A percentile compares a stretch with the other conserved stretches of the same genome.
phyloP scores from a whole-genome alignment of 2,329 filamentous ascomycete genomes.

The Neonectria hederae region DNA sequence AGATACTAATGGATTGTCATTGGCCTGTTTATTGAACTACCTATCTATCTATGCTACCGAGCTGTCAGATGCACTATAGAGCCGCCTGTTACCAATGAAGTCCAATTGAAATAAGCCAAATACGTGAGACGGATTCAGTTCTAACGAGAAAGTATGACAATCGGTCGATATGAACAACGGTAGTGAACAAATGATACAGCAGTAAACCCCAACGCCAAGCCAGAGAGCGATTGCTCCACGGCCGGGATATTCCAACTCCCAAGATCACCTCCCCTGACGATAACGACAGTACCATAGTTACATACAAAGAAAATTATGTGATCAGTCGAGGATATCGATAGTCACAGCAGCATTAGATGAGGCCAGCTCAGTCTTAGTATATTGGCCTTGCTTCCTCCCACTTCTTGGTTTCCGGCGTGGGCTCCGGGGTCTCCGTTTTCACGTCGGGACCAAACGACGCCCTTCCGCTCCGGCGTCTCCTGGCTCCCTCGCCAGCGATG shows the following conservation, averaged over 20 bases:
- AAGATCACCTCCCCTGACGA: constrained; percentile 17
- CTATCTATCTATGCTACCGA: neutral
- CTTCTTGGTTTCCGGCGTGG: constrained; percentile 45
- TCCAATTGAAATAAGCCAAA: neutral
- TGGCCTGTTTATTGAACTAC: neutral
- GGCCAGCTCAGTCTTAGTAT: constrained; percentile 45
- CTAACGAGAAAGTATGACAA: constrained; percentile 11
- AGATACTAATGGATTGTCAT: constrained; percentile 1
- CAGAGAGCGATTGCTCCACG: constrained; percentile 22
- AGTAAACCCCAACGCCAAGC: constrained; percentile 36
- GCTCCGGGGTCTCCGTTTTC: constrained; percentile 48
- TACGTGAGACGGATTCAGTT: constrained; percentile 1
- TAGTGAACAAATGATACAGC: constrained; percentile 29
- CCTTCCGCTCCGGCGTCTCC: constrained; percentile 62
- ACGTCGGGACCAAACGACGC: constrained; percentile 57
- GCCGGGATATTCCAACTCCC: constrained; percentile 28
- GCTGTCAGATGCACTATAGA: neutral
- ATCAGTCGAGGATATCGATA: constrained; percentile 19
- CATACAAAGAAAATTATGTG: constrained; percentile 29
- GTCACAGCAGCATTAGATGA: constrained; percentile 14
- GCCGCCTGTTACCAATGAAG: neutral
- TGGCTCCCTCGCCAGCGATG: constrained; percentile 54
- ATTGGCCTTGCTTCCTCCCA: constrained; percentile 56
- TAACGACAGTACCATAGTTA: constrained; percentile 17
- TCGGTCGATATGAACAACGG: constrained; percentile 22